phyloP scores from a whole-genome alignment of 192 early-diverging fungal species.

The Haplosporangium gracile region DNA sequence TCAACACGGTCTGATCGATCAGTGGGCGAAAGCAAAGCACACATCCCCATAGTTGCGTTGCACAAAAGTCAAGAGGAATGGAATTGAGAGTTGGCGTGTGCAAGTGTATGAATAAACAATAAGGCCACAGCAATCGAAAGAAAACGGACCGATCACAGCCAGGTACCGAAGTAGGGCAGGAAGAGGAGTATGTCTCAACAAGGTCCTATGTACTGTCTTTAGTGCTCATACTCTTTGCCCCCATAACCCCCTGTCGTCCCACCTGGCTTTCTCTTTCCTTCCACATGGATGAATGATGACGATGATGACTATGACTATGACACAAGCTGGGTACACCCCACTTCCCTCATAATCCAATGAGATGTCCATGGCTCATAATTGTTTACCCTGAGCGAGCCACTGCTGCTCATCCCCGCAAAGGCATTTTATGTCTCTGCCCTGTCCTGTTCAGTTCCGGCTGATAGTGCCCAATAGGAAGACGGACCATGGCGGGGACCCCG shows the following conservation, averaged over 20 bases:
- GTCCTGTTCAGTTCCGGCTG: neutral
- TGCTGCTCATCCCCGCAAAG: neutral
- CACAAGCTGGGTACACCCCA: neutral
- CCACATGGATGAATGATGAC: neutral
- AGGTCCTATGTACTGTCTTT: neutral
- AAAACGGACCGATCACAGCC: neutral
- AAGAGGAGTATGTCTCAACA: neutral
- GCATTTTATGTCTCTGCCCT: neutral
- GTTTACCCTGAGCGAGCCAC: neutral
- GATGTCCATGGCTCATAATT: neutral
- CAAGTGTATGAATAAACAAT: neutral
- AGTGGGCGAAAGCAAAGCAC: neutral
- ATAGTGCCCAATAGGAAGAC: neutral
- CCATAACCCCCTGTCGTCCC: neutral
- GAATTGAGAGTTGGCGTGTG: neutral
- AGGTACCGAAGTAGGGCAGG: neutral
- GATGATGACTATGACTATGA: neutral
- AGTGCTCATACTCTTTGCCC: too few relatives aligned
- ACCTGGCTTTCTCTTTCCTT: neutral
- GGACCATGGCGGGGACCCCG: slow-evolving; percentile 1
- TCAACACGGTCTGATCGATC: neutral
- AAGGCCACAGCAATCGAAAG: too few relatives aligned
- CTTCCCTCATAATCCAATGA: neutral
- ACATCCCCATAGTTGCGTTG: neutral
- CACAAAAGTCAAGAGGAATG: neutral